Percentiles rank a stretch among this genome's conserved stretches.
These are phyloP conservation scores for Aspergillus diversus DNA, from an alignment of 495 filamentous ascomycete species.

Conservation along the genomic window DNA sequence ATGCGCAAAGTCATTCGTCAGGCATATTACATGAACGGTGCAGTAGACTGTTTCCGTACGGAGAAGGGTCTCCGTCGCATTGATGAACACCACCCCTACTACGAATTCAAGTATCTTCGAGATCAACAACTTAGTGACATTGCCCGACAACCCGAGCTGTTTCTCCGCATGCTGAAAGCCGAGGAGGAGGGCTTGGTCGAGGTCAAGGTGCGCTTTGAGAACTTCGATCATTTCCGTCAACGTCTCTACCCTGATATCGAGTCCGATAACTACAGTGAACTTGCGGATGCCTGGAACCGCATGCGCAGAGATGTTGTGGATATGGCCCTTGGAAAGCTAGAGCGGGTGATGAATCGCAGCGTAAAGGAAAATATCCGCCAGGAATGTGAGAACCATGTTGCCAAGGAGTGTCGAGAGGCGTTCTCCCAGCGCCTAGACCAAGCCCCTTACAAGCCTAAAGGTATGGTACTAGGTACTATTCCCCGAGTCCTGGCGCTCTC, in stretches of 20 bases:
- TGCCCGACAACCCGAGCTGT: conserved; percentile 81
- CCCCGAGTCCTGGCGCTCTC: conserved; percentile 86
- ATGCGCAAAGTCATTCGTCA: conserved; percentile 86
- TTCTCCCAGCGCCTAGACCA: conserved; percentile 90
- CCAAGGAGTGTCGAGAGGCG: conserved; percentile 77
- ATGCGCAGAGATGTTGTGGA: conserved; percentile 83
- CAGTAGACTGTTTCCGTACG: conserved; percentile 84
- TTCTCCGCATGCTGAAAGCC: conserved; percentile 93
- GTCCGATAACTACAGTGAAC: conserved; percentile 91
- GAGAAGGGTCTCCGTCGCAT: conserved; percentile 94
- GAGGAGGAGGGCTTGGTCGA: conserved; percentile 92
- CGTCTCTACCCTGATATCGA: conserved; percentile 79
- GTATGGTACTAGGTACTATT: conserved; percentile 85
- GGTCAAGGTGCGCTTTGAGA: conserved; percentile 74
- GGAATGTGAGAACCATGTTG: conserved; percentile 87
- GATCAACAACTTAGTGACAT: conserved; percentile 83
- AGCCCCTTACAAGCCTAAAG: conserved; percentile 92
- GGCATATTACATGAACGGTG: conserved; percentile 77
- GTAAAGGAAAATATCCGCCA: conserved; percentile 92
- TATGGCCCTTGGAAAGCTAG: conserved; percentile 77
- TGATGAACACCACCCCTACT: conserved; percentile 93
- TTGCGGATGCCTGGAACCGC: conserved; percentile 93
- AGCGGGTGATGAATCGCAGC: conserved; percentile 79
- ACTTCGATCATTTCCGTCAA: conserved; percentile 71
- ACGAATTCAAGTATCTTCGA: conserved; percentile 95